Evolutionary conservation across 768 basidiomycete genomes (phyloP), one percentile per base, ranked within the genome.

Genomic region (Boletus rufocinnamomeus): DNA sequence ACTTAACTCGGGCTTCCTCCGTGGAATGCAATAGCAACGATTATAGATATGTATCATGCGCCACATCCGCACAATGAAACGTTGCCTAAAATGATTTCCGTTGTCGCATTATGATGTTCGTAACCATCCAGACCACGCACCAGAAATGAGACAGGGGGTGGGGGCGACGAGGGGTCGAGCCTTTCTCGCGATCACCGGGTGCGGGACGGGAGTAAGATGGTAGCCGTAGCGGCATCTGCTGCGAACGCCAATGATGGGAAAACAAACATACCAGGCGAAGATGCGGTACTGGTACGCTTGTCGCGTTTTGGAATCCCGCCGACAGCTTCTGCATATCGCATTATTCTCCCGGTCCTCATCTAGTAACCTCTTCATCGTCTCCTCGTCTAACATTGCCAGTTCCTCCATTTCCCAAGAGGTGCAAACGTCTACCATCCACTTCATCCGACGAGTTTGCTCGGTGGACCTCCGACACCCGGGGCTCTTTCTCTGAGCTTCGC

Each of bases 361-460:
- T 59, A 99, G 72, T 19, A 98, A 74, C 56, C 66, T 79, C 30
- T 76, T 75, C 74, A 92, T 89, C 72, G 79, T 79, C 17, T 67
- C 76, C 34, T 89, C 85, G 71, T 93, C 84, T 65, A 95, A 77
- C 55, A 72, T 61, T 3, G 82, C 84, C 59, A 99, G 82, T 55
- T 95, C 89, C 46, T 89, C 90, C 77, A 98, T 77, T 34, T 82
- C 76, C 95, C 95, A 98, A 32, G 77, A 72, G 59, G 92, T 91
- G 74, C 93, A 98, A 25, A 97, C 77, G 60, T 81, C 82, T 21
- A 88, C 83, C 89, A 97, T 95, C 93, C 93, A 95, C 63, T 80
- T 82, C 95, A 98, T 98, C 69, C 96, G 78, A 67, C 80, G 82
- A n/a, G n/a, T 72, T 85, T 84, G 43, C 93, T 86, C 52, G 90